Evolutionary conservation across 495 filamentous ascomycete genomes (phyloP).

Genomic region (Penicillium desertorum): DNA sequence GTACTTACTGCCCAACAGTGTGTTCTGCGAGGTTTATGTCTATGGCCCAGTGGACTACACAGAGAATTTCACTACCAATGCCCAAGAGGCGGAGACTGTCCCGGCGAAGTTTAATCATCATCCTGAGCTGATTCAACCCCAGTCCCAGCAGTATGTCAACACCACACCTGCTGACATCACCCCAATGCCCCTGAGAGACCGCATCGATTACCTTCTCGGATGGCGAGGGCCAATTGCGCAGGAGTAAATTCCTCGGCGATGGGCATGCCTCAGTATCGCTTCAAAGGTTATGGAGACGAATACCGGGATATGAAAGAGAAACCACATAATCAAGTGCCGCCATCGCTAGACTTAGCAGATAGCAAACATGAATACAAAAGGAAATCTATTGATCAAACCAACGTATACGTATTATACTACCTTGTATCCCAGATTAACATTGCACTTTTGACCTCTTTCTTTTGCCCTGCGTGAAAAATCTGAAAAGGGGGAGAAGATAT

Average conservation of each 20-base stretch:
- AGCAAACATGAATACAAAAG: not conserved
- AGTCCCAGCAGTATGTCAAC: not conserved
- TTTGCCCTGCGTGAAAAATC: no score
- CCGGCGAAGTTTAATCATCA: not conserved
- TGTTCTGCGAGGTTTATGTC: no score
- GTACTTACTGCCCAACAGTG: not conserved
- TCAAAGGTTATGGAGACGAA: no score
- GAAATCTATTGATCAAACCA: not conserved
- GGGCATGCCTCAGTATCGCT: not conserved
- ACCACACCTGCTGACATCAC: not conserved
- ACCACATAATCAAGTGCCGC: not conserved
- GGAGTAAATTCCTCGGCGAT: not conserved
- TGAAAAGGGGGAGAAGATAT: no score
- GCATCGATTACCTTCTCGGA: conserved; percentile 40
- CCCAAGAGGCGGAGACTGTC: not conserved
- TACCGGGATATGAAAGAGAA: not conserved
- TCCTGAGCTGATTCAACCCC: not conserved
- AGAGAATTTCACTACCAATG: no score
- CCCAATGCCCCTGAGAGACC: conserved; percentile 25
- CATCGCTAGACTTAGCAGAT: not conserved
- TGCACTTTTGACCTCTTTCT: no score
- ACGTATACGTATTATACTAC: not conserved
- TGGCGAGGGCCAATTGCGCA: conserved; percentile 34
- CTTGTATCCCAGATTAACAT: no score
- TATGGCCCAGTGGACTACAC: not conserved